A percentile compares a stretch with the other conserved stretches of the same genome.
phyloP scores from a whole-genome alignment of 2,329 filamentous ascomycete genomes.

The Fusarium robinianum region DNA sequence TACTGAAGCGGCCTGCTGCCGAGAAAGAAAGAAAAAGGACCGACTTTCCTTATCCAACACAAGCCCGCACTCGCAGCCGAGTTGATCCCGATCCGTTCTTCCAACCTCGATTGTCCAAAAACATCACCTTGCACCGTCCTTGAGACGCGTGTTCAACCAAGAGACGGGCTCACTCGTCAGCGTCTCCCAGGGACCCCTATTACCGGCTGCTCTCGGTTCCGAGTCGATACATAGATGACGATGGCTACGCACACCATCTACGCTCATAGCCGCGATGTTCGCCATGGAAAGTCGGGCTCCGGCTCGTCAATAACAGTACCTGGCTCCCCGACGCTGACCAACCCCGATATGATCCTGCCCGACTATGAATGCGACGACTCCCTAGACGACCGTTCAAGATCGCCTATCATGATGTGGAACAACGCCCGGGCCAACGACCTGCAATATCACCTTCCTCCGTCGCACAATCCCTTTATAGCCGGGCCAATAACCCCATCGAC shows the following conservation, averaged over 20 bases:
- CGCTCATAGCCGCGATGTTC: slow-evolving; percentile 35
- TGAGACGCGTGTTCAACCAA: slow-evolving; percentile 10
- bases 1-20: slow-evolving; percentile 16
- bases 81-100: slow-evolving; percentile 16
- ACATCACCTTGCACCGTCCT: slow-evolving; percentile 16
- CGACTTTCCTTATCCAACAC: slow-evolving; percentile 15
- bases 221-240: slow-evolving; percentile 5
- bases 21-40: slow-evolving; percentile 14
- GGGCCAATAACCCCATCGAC: slow-evolving; percentile 59
- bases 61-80: slow-evolving; percentile 23
- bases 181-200: background rate
- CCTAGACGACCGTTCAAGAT: slow-evolving; percentile 56
- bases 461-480: slow-evolving; percentile 46
- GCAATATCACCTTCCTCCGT: slow-evolving; percentile 50
- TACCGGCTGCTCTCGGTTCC: slow-evolving; percentile 3
- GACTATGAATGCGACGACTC: slow-evolving; percentile 66
- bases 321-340: slow-evolving; percentile 84
- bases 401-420: slow-evolving; percentile 58
- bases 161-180: slow-evolving; percentile 6
- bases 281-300: slow-evolving; percentile 36
- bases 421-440: slow-evolving; percentile 45
- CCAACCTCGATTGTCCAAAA: too few relatives aligned
- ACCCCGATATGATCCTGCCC: slow-evolving; percentile 93
- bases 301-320: slow-evolving; percentile 51
- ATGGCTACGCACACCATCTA: slow-evolving; percentile 41